These are phyloP conservation scores for Apiospora hydei DNA, from an alignment of 2,329 filamentous ascomycete species.

Conservation along the genomic window DNA sequence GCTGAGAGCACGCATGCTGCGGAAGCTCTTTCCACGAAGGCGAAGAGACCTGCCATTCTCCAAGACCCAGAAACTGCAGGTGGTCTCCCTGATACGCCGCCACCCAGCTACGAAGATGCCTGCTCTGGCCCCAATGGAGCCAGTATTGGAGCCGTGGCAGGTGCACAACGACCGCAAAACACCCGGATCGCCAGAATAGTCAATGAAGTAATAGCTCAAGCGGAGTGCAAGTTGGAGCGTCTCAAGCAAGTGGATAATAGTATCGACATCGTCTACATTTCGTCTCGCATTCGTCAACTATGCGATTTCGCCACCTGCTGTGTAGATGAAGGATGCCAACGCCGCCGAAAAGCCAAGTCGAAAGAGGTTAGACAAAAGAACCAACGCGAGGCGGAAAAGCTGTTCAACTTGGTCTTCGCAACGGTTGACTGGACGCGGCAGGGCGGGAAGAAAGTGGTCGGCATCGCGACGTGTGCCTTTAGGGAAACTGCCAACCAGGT, in stretches of 20 bases:
- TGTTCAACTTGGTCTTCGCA: not conserved
- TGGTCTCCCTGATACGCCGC: not conserved
- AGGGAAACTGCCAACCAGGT: not conserved
- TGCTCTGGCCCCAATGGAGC: not conserved
- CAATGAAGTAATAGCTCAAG: not conserved
- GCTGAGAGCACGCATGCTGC: not conserved
- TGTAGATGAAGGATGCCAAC: not conserved
- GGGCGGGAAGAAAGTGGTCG: not conserved
- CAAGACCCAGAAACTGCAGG: not conserved
- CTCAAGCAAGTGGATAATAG: not conserved
- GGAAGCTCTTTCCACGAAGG: not conserved
- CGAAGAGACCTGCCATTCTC: not conserved
- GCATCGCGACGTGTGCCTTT: not conserved
- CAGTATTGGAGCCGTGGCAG: not conserved
- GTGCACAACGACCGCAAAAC: not conserved
- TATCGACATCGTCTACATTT: not conserved
- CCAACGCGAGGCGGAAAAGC: not conserved
- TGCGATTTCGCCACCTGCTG: not conserved
- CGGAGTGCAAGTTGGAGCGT: not conserved
- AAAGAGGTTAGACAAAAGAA: not conserved
- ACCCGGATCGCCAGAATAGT: not conserved
- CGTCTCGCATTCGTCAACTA: constrained; percentile 5
- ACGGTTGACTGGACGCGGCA: not conserved
- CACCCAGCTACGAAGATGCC: constrained; percentile 2
- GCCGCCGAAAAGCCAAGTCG: not conserved